A percentile compares a stretch with the other conserved stretches of the same genome.
Conservation (phyloP, 148 eudicot genomes). For the Vaccinium darrowii region DNA sequence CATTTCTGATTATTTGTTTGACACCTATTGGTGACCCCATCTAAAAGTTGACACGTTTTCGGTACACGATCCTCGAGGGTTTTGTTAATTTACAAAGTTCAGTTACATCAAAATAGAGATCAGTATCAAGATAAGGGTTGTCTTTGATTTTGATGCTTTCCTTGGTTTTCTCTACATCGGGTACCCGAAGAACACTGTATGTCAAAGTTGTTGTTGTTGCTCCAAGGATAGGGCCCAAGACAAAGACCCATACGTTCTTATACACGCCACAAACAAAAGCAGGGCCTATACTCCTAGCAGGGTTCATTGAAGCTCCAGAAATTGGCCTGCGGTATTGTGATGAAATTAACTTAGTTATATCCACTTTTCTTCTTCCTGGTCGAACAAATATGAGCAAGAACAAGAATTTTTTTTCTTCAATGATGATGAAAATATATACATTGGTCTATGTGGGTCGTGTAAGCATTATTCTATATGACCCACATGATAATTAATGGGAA, state of each 20-base stretch:
- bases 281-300: slow-evolving; percentile 53
- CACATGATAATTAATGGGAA: too few relatives aligned
- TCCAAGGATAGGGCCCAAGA: slow-evolving; percentile 41
- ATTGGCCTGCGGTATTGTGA: slow-evolving; percentile 29
- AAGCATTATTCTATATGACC: too few relatives aligned
- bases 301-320: slow-evolving; percentile 53
- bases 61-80: too few relatives aligned
- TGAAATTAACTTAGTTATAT: not conserved
- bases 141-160: slow-evolving; percentile 16
- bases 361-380: too few relatives aligned
- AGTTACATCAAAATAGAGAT: not conserved
- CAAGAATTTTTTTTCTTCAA: too few relatives aligned
- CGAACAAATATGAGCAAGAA: too few relatives aligned
- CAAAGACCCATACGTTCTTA: slow-evolving; percentile 38
- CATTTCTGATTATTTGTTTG: too few relatives aligned
- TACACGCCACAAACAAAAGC: slow-evolving; percentile 31
- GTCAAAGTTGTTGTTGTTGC: slow-evolving; percentile 33
- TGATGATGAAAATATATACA: not conserved
- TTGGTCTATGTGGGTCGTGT: too few relatives aligned
- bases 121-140: slow-evolving; percentile 21
- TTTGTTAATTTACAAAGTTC: too few relatives aligned
- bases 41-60: too few relatives aligned
- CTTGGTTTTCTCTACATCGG: slow-evolving; percentile 6
- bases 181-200: slow-evolving; percentile 30
- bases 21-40: too few relatives aligned